Evolutionary conservation across 2,329 filamentous ascomycete genomes (phyloP), one percentile per base, ranked within the genome.

Genomic region (Arthroderma sp.): DNA sequence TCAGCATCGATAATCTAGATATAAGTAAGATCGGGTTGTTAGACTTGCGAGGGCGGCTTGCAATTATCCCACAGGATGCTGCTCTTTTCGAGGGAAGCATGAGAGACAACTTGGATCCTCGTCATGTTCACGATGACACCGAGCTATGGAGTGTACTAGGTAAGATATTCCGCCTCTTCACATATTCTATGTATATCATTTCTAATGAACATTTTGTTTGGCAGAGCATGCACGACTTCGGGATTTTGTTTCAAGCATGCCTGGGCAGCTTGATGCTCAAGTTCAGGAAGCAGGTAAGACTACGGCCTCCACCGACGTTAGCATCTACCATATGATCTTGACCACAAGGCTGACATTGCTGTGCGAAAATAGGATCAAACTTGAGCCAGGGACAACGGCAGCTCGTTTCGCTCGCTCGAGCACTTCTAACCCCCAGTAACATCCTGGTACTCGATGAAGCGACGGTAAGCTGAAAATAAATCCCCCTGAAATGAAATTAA

Each of bases 381-480:
- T 75, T 98, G 47, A 95, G 87, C 46, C 83, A 93, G 62, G 91
- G 91, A 41, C 93, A 98, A 66, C 80, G 89, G 43, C 91, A 98
- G 66, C 79, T 98, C 48, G 77, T 98, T 43, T 95, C 88, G 11
- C 75, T 98, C 38, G 91, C 93, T 36, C 86, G 91, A 41, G 93
- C 93, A 29, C 77, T 98, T 63, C 75, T 98, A 40, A 93, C 89
- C 4, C 91, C 91, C 9, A 94, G 86, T 66, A 96, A 96, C 66
- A 96, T 98, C 57, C 75, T 98, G 49, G 88, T 98, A 2, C 75
- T 98, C 29, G 91, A 98, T 62, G 91, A 98, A 73, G 91, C 93
- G 47, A 98, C 91, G 29, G 87, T 87, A 60, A 59, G 53, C 50
- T 38, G 30, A 43, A 27, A 28, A 5, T 34, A 44, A n/a, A 29